phyloP scores from a whole-genome alignment of 2,329 filamentous ascomycete species.

The Ophiobolus disseminans region DNA sequence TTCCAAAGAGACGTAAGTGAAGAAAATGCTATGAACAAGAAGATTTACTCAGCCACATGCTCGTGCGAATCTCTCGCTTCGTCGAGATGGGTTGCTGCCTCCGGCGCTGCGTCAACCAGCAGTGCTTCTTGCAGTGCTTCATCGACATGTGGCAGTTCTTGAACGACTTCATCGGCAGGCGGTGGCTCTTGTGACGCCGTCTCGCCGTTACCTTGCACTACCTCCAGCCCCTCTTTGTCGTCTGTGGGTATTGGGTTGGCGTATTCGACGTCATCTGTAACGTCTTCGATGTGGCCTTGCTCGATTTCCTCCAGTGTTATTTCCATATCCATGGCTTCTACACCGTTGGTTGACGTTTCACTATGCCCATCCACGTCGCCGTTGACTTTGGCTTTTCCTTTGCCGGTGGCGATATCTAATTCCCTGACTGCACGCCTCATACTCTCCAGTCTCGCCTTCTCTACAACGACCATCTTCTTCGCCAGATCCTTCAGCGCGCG shows the following conservation, averaged over 20 bases:
- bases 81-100: neutral
- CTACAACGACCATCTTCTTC: conserved; percentile 77
- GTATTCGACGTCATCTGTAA: conserved; percentile 17
- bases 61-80: neutral
- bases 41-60: too few species aligned
- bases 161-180: conserved; percentile 6
- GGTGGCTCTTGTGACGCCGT: conserved; percentile 9
- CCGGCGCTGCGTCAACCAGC: neutral
- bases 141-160: neutral
- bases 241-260: conserved; percentile 8
- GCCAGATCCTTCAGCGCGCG: conserved; percentile 79
- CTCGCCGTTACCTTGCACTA: conserved; percentile 21
- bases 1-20: too few species aligned
- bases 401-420: conserved; percentile 22
- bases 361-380: neutral
- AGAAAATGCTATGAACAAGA: too few species aligned
- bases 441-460: conserved; percentile 78
- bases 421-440: conserved; percentile 80
- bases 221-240: conserved; percentile 1
- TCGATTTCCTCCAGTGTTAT: conserved; percentile 4
- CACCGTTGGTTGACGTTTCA: neutral
- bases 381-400: neutral
- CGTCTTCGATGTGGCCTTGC: conserved; percentile 17
- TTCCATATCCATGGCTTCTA: neutral
- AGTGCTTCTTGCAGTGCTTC: too few species aligned